Base-by-base conservation (phyloP, 768 basidiomycete genomes). In the Naganishia randhawae region DNA sequence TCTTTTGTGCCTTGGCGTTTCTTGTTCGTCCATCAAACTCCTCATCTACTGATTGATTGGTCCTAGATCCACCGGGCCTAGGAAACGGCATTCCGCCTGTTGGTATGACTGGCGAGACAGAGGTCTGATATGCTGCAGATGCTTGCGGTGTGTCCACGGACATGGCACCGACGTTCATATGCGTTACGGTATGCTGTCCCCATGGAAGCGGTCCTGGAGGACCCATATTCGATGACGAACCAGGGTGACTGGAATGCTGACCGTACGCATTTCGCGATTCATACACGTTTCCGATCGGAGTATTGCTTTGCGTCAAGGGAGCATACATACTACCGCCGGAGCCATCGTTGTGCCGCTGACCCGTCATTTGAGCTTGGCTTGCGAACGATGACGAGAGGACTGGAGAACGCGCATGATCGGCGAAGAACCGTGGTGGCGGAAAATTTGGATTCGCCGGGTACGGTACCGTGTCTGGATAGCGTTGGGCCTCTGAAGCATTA, bases 1-100 rank as follows among this genome's bases (percentile, higher is more conserved):
- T 69, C 68, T 74, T 74, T 51, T 79, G 78, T 2, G 78, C 76
- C 57, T 77, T 79, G 7, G 78, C 78, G 61, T 79, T 79, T 35
- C 76, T 66, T 19, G 76, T 73, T 37, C 77, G 62, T 35, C 73
- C 73, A 54, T 76, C 77, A 31, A 72, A 70, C 52, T 76, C 77
- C 9, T 75, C 75, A 51, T 68, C 67, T 19, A 37, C 66, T 31
- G 57, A 61, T 16, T 61, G 57, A 3, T 17, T 41, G 37, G 8
- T 29, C 13, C 35, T 25, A 10, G 35, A 11, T 1, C 37, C 37
- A 2, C 57, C n/a, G 9, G 57, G 17, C 27, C 57, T 39, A 16
- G 6, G 10, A 29, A 61, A 41, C 3, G 57, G 22, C 35, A 29
- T 61, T 19, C 37, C 57, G 9, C 57, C 57, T 9, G 57, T 61